Evolutionary conservation across 108 stramenopile species (phyloP), one percentile per base, ranked within the genome.

Genomic region (Cyclostephanos tholiformis): DNA sequence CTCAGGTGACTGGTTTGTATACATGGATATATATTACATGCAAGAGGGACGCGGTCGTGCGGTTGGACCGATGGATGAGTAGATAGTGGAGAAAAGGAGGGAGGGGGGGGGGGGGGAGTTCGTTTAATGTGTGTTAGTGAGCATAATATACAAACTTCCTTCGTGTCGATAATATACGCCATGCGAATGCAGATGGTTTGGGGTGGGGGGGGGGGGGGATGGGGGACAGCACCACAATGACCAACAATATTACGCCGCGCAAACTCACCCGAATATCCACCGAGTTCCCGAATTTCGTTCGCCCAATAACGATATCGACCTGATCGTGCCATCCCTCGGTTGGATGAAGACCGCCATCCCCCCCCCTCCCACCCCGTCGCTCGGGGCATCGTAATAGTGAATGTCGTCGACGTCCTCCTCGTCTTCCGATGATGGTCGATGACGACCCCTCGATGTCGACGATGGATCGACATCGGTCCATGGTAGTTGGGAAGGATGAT

Each of bases 241-340:
- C 6, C 3, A 58, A 7, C 25, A 10, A 30, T 13, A 23, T 46
- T 2, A 13, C n/a, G 29, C 36, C 22, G 12, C 2, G 16, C 58
- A 9, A 55, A 78, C 90, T 86, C 72, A 91, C 90, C 72, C 81
- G 68, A 77, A 92, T 23, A 90, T 90, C 94, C 94, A 95, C 44
- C 87, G 79, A 7, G 94, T 95, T 29, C 94, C 94, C 3, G 86
- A 88, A 69, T 95, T 91, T 22, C 94, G 85, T 74, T 95, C 94
- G 2, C 94, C 94, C 14, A 95, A 52, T 36, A 95, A 53, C 1
- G 83, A 64, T 57, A 93, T 88, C n/a, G 84, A 81, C 27, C 75
- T 59, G 32, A 89, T 85, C 50, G 76, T 78, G 14, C 81, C 81
- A 65, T 77, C 65, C 35, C 50, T 46, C 11, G 77, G 71, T 29